These are phyloP conservation scores for Phytophthora litchii DNA, from an alignment of 352 stramenopile species.

Conservation along the genomic window DNA sequence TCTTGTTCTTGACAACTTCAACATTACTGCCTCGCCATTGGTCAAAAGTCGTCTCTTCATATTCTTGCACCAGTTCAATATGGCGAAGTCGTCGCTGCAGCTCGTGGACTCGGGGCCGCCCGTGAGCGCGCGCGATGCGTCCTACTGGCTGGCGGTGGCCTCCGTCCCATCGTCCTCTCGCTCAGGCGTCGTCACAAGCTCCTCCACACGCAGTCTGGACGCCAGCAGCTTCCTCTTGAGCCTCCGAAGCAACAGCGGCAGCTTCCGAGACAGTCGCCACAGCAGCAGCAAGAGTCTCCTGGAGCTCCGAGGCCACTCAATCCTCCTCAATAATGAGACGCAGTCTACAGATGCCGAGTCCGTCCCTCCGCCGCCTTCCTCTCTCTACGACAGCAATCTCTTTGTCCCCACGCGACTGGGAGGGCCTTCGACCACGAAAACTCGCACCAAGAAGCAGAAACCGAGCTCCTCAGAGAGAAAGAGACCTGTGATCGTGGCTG, in stretches of 20 bases:
- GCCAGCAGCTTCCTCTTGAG: slow-evolving; percentile 35
- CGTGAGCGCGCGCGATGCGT: slow-evolving; percentile 69
- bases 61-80: slow-evolving; percentile 1
- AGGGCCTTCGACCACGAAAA: slow-evolving; percentile 1
- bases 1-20: background rate
- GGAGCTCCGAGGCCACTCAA: slow-evolving; percentile 14
- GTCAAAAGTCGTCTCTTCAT: background rate
- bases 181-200: slow-evolving; percentile 9
- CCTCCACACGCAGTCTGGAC: slow-evolving; percentile 36
- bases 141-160: slow-evolving; percentile 66
- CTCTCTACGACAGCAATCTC: slow-evolving; percentile 35
- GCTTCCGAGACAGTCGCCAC: slow-evolving; percentile 16
- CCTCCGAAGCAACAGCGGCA: slow-evolving; percentile 22
- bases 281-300: slow-evolving; percentile 16
- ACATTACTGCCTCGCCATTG: no score
- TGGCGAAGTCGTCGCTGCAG: slow-evolving; percentile 18
- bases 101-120: slow-evolving; percentile 39
- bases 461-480: slow-evolving; percentile 11
- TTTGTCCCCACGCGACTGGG: slow-evolving; percentile 21
- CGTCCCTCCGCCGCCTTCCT: slow-evolving; percentile 4
- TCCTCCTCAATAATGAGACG: slow-evolving; percentile 1
- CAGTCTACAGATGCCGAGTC: background rate
- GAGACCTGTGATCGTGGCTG: slow-evolving; percentile 31
- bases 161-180: slow-evolving; percentile 42
- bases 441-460: slow-evolving; percentile 1